Evolutionary conservation across 257 asterid species (phyloP).

Genomic region (Capsicum rhomboideum): DNA sequence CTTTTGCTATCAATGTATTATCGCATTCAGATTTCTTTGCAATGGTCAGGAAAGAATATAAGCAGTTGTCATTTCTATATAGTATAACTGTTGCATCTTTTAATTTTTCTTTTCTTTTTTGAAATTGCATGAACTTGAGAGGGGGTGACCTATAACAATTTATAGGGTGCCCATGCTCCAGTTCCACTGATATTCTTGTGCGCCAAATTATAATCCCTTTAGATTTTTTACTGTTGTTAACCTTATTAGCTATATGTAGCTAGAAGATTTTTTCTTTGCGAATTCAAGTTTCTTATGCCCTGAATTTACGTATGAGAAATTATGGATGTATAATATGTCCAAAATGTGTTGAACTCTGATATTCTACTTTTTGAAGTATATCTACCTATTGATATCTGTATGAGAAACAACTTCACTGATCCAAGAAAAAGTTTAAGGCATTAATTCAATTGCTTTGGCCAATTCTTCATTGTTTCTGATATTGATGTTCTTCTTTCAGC

Average conservation of each 20-base stretch:
- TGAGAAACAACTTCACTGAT: neutral
- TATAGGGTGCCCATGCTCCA: neutral
- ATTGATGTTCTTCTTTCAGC: constrained; percentile 43
- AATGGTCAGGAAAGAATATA: neutral
- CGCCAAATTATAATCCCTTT: neutral
- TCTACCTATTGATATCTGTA: neutral
- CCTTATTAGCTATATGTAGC: neutral
- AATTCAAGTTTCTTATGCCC: neutral
- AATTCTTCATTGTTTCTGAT: constrained; percentile 8
- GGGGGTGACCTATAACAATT: neutral
- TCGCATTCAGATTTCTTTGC: neutral
- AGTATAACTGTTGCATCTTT: neutral
- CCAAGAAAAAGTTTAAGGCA: neutral
- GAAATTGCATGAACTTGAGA: neutral
- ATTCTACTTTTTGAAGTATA: neutral
- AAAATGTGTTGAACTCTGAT: neutral
- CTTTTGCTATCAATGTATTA: neutral
- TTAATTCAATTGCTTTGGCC: neutral
- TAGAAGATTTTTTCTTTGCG: neutral
- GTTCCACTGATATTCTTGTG: neutral
- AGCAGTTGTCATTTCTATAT: neutral
- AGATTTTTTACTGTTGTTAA: neutral
- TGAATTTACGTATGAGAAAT: neutral
- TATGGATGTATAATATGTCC: neutral
- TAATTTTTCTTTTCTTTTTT: neutral